Evolutionary conservation across 2,329 filamentous ascomycete species (phyloP), one percentile per base, ranked within the genome.

Genomic region (Sclerotinia spermophila): DNA sequence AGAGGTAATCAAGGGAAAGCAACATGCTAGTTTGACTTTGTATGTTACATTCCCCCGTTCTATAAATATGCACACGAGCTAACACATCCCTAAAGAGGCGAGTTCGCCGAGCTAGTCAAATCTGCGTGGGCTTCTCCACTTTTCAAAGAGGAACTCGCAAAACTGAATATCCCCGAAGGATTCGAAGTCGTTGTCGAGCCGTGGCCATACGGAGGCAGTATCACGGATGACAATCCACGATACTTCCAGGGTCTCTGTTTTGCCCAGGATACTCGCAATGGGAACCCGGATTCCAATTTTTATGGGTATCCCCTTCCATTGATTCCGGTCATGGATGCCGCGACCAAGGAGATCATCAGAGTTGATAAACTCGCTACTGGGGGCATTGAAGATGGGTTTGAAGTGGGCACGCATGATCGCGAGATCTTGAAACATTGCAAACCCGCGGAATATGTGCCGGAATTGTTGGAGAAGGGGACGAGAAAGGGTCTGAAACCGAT

Each of bases 241-340:
- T 86, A 84, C 75, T 86, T 86, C 76, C 85, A 87, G 75, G 83
- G 82, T 2, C 77, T 87, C 5, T 85, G 84, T 74, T 87, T 87
- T 73, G 86, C 84, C 0, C 81, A 81, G 72, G 82, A 85, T 66
- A 82, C 68, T 0, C 61, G 72, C 2, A 67, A 56, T 24, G 58
- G 62, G n/a, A 76, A 76, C 30, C 69, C 72, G 10, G 71, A 69
- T 51, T 69, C 67, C 0, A 86, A 86, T 70, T 84, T 85, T 71
- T 86, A 86, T 74, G 82, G 81, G 1, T 85, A 82, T 71, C 85
- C 85, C 1, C 76, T 86, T n/a, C 82, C 82, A 6, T 75, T 83
- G n/a, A 81, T 83, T 53, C 82, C 82, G 2, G 77, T 86, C 13
- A 83, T 86, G 81, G 84, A 86, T 73, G 81, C 82, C 2, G 75